Evolutionary conservation across 768 basidiomycete species (phyloP).

Genomic region (Mycena capillaripes): DNA sequence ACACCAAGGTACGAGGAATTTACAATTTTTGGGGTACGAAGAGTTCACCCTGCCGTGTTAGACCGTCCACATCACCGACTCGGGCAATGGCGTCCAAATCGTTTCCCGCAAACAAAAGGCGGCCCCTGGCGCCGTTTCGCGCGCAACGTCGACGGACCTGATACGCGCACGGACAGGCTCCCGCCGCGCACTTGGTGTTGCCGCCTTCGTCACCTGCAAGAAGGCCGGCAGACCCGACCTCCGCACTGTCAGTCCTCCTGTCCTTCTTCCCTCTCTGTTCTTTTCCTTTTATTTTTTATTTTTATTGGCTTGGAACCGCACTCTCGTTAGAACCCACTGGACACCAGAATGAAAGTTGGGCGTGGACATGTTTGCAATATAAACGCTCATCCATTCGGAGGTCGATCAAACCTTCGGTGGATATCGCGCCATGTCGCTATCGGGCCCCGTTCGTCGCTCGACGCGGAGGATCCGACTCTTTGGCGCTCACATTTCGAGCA

Average conservation of each 20-base stretch:
- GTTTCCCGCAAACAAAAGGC: constrained; percentile 76
- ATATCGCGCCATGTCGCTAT: constrained; percentile 83
- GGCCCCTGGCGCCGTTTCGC: constrained; percentile 62
- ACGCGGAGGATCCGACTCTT: constrained; percentile 78
- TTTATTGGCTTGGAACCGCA: constrained; percentile 59
- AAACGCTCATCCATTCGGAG: constrained; percentile 57
- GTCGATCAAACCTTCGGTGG: constrained; percentile 72
- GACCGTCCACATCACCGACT: constrained; percentile 76
- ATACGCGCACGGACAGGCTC: constrained; percentile 79
- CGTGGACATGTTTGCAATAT: constrained; percentile 96
- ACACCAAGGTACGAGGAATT: constrained; percentile 74
- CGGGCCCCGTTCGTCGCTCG: constrained; percentile 74
- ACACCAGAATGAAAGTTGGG: constrained; percentile 86
- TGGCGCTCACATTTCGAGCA: constrained; percentile 70
- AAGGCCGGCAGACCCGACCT: constrained; percentile 85
- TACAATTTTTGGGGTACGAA: neutral
- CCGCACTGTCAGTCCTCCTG: constrained; percentile 71
- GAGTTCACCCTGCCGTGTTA: constrained; percentile 45
- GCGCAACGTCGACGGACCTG: constrained; percentile 61
- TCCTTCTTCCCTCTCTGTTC: constrained; percentile 28
- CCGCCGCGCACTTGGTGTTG: constrained; percentile 79
- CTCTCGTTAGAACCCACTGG: constrained; percentile 95
- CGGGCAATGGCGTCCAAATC: constrained; percentile 70
- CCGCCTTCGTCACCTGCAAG: constrained; percentile 66
- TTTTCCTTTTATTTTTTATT: constrained; percentile 16